A percentile compares a stretch with the other conserved stretches of the same genome.
Evolutionary conservation across 768 basidiomycete species (phyloP).

Genomic region (Suillus americanus): DNA sequence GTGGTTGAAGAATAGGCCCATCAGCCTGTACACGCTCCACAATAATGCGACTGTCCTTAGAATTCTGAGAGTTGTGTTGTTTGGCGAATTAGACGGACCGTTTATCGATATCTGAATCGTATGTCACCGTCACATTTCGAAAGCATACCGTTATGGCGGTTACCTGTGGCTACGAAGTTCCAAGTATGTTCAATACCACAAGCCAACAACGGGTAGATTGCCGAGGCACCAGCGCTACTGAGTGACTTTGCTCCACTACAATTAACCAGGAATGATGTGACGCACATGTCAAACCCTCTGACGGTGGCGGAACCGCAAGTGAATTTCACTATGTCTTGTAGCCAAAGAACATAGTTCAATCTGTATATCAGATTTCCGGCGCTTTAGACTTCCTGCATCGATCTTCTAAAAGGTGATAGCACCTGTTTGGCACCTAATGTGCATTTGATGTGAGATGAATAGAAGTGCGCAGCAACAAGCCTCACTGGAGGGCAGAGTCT

Average conservation of each 20-base stretch:
- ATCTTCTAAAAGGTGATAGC: not conserved
- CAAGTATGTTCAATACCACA: slow-evolving; percentile 54
- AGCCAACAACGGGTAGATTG: slow-evolving; percentile 82
- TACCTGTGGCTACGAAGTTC: slow-evolving; percentile 72
- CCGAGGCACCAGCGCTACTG: slow-evolving; percentile 90
- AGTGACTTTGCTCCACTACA: not conserved
- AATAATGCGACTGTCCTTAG: slow-evolving; percentile 48
- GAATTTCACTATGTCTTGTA: slow-evolving; percentile 63
- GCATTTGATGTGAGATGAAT: not conserved
- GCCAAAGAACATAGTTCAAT: slow-evolving; percentile 85
- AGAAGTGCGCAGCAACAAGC: not conserved
- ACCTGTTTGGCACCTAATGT: slow-evolving; percentile 73
- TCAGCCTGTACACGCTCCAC: slow-evolving; percentile 39
- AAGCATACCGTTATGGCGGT: not conserved
- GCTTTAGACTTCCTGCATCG: not conserved
- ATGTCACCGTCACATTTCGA: not conserved
- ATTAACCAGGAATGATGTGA: not conserved
- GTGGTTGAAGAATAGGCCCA: slow-evolving; percentile 43
- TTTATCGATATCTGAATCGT: slow-evolving; percentile 64
- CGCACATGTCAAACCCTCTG: slow-evolving; percentile 74
- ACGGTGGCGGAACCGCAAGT: slow-evolving; percentile 26
- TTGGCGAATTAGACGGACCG: slow-evolving; percentile 56
- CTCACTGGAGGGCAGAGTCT: slow-evolving; percentile 87
- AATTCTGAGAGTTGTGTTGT: slow-evolving; percentile 58
- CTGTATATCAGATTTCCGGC: slow-evolving; percentile 35